Conservation (phyloP, 202 grass and related monocot genomes). For the Setaria viridis region DNA sequence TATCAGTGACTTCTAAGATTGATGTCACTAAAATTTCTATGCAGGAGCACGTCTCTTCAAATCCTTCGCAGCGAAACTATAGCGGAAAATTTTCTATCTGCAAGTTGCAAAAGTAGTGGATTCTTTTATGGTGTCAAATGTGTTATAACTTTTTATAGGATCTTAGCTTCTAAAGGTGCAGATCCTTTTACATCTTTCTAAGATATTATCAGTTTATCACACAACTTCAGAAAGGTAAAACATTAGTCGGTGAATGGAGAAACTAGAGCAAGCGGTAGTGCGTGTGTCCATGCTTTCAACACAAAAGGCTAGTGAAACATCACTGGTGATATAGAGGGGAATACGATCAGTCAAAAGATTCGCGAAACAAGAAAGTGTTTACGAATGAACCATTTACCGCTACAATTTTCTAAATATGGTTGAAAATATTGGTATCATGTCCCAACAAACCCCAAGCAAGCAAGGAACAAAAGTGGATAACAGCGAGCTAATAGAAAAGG, state of each 20-base stretch:
- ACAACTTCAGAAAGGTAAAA: neutral
- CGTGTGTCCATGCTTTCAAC: too few relatives aligned
- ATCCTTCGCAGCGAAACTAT: too few relatives aligned
- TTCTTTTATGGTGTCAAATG: neutral
- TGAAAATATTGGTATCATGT: neutral
- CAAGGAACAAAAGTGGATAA: neutral
- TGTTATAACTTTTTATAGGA: neutral
- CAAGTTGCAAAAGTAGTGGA: neutral
- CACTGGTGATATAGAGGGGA: neutral
- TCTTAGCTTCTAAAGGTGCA: slow-evolving; percentile 11
- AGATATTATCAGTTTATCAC: neutral
- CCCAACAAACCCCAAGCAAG: neutral
- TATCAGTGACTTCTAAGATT: too few relatives aligned
- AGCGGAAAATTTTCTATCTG: neutral
- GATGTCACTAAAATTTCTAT: too few relatives aligned
- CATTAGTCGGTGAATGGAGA: slow-evolving; percentile 6
- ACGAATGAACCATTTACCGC: neutral
- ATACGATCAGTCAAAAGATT: slow-evolving; percentile 9
- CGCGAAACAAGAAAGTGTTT: neutral
- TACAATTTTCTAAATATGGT: neutral
- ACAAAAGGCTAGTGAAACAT: neutral
- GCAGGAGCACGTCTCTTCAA: too few relatives aligned
- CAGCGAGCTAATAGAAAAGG: neutral
- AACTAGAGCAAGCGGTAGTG: neutral
- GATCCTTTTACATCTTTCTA: slow-evolving; percentile 22